These are phyloP conservation scores for Colletotrichum australisinense DNA, from an alignment of 2,329 filamentous ascomycete genomes.

Conservation along the genomic window DNA sequence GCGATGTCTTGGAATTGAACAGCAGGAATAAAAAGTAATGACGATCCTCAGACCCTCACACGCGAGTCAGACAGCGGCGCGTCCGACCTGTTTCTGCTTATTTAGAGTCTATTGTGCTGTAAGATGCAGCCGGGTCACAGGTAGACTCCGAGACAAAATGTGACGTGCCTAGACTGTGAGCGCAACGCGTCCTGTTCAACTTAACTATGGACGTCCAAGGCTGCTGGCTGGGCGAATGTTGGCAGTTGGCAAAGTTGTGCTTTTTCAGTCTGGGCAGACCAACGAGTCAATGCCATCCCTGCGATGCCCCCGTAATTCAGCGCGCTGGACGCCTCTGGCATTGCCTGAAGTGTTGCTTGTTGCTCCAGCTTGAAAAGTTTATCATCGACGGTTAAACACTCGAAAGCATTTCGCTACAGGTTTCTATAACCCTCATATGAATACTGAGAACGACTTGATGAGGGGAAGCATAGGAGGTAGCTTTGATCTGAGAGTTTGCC, in stretches of 20 bases:
- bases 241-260: neutral
- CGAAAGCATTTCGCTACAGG: too few species aligned
- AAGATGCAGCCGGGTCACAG: neutral
- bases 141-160: too few species aligned
- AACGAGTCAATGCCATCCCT: neutral
- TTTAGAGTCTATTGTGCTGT: neutral
- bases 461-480: neutral
- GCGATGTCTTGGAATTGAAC: slow-evolving; percentile 1
- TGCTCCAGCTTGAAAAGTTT: too few species aligned
- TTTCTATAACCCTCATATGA: too few species aligned
- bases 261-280: neutral
- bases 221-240: neutral
- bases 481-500: neutral
- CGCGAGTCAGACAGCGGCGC: slow-evolving; percentile 30
- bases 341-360: too few species aligned
- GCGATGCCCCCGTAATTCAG: neutral
- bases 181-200: neutral
- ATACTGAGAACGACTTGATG: too few species aligned
- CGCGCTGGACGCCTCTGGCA: neutral
- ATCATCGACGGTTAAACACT: too few species aligned
- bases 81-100: neutral
- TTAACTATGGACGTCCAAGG: neutral
- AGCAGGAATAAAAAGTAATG: slow-evolving; percentile 8
- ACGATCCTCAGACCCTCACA: slow-evolving; percentile 28
- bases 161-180: neutral